Evolutionary conservation across 129 eudicot species (phyloP), one percentile per base, ranked within the genome.

Genomic region (Saposhnikovia divaricata): DNA sequence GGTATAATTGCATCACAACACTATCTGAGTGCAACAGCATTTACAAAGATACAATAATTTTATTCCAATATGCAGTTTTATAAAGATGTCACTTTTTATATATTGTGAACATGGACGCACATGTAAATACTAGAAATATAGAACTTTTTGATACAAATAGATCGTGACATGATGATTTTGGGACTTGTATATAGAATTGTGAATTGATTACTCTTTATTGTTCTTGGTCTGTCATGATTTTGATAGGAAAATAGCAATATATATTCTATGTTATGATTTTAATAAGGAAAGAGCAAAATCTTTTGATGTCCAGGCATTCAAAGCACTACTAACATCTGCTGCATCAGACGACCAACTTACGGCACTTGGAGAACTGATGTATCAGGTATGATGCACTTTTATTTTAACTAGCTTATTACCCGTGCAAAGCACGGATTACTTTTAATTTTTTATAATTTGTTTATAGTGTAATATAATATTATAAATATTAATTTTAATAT

Each of bases 281-380:
- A 18, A 38, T 39, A 42, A 19, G 13, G 12, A 9, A 38, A 72
- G 25, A 43, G 45, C 76, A 38, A n/a, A n/a, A 21, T 42, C 15
- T 42, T 9, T 40, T 44, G 55, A 79, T 65, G 43, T 81, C 68
- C 88, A 95, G 99, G 97, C 99, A 70, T 95, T 95, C 79, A 92
- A 95, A 86, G 92, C 97, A 50, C 87, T 95, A 42, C 78, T 95
- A 74, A 90, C 99, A 39, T 89, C 97, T 65, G 85, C 93, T 66
- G 77, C 93, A 53, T 95, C 97, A 28, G 96, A 92, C 21, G 96
- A 95, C 27, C 99, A 95, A 66, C 87, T 92, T 47, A 78, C 88
- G 5, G 86, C 97, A 86, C 90, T 95, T 5, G 99, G 97, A 59
- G 99, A 92, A 80, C 80, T 95, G 46, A 79, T 92, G 91, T 92